Percentiles rank a stretch among this genome's conserved stretches.
phyloP scores from a whole-genome alignment of 495 filamentous ascomycete genomes.

The Xylaria cubensis region DNA sequence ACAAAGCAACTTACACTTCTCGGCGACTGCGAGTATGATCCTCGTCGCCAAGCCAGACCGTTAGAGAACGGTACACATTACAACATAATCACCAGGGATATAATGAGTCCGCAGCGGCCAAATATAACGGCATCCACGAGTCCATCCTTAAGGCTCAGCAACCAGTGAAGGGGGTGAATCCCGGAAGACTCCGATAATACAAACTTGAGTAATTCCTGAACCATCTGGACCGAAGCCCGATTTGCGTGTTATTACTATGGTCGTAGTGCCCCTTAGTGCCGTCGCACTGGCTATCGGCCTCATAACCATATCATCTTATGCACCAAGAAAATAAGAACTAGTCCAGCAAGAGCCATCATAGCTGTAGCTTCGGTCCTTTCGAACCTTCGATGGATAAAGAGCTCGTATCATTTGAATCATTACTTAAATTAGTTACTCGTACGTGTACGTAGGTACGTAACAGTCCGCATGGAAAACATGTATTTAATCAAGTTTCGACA shows the following conservation, averaged over 20 bases:
- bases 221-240: not conserved
- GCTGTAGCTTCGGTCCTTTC: too few species aligned
- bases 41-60: not conserved
- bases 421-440: too few species aligned
- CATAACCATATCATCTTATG: too few species aligned
- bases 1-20: not conserved
- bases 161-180: not conserved
- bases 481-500: too few species aligned
- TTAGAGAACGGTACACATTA: not conserved
- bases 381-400: too few species aligned
- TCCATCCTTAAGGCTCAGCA: not conserved
- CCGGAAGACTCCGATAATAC: not conserved
- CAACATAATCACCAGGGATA: not conserved
- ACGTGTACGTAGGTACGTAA: too few species aligned
- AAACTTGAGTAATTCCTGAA: not conserved
- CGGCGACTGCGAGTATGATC: slow-evolving; percentile 15
- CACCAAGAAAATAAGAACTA: too few species aligned
- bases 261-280: not conserved
- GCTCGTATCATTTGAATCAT: too few species aligned
- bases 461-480: too few species aligned
- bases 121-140: not conserved
- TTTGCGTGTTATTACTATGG: not conserved
- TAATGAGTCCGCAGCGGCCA: not conserved
- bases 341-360: too few species aligned
- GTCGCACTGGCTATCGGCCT: not conserved